Base-by-base conservation (phyloP, 495 filamentous ascomycete genomes). In the Echria macrotheca region DNA sequence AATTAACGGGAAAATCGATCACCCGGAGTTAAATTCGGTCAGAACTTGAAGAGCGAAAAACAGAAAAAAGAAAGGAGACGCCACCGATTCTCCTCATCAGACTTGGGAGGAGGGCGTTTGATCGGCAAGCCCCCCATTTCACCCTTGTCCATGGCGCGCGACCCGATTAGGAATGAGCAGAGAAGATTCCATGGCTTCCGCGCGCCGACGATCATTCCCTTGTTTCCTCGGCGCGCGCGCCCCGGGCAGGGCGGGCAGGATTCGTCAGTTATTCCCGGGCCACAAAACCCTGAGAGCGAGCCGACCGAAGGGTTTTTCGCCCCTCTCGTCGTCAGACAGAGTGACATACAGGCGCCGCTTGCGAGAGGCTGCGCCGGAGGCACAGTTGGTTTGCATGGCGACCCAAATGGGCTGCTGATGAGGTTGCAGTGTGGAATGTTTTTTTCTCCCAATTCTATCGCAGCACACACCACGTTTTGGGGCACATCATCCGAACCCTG, bases 151-250 rank as follows among this genome's bases (percentile, higher is more conserved):
- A 14, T 25, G 24, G 23, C 33, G 46, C 36, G 23, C 12, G 46
- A 17, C 29, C 15, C 24, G 21, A 47, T 47, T 18, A 33, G 50
- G 42, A 40, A 53, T 33, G 33, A 5, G 43, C 50, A 53, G 25
- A 53, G 50, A 53, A 53, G 25, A 53, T 53, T 53, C 50, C 50
- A 46, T 28, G 19, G 40, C 19, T 17, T 23, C 22, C 18, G 10
- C 44, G 15, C 4, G 12, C 21, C 31, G 25, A 32, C 29, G 18
- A 44, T 36, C 44, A n/a, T n/a, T n/a, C 41, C 44, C 23, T 14
- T n/a, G 29, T 15, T 47, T 10, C 12, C 26, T 21, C 17, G n/a
- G 15, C 21, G 8, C 21, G 36, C 21, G 6, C 23, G 23, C 22
- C 33, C 18, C 21, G 10, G 23, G 17, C 24, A 26, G 22, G 19